A percentile compares a stretch with the other conserved stretches of the same genome.
These are phyloP conservation scores for Pyricularia sp. DNA, from an alignment of 2,329 filamentous ascomycete genomes.

Conservation along the genomic window DNA sequence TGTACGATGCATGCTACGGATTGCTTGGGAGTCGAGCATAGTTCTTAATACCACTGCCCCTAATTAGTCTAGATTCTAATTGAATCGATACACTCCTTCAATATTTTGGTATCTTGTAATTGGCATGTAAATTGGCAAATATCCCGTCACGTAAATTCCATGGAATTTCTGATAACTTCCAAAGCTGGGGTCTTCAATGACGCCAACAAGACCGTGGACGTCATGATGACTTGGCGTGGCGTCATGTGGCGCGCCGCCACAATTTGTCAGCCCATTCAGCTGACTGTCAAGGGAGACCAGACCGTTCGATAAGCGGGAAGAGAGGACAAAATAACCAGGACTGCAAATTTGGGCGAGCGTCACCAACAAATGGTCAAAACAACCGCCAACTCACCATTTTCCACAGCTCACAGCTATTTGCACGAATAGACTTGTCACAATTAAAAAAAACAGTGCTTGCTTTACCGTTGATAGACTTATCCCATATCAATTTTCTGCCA, in stretches of 20 bases:
- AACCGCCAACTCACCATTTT: no score
- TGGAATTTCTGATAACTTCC: no score
- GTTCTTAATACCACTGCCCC: not conserved
- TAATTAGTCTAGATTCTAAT: not conserved
- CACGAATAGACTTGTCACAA: no score
- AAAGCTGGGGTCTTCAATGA: not conserved
- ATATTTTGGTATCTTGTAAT: not conserved
- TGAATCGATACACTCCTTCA: not conserved
- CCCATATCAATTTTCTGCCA: no score
- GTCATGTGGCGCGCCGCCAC: not conserved
- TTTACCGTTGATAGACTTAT: no score
- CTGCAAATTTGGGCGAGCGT: no score
- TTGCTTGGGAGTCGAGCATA: not conserved
- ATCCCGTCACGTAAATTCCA: no score
- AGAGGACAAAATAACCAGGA: no score
- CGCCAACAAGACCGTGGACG: not conserved
- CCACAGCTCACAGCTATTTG: no score
- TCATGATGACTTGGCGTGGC: not conserved
- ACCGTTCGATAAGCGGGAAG: not conserved
- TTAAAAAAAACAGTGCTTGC: no score
- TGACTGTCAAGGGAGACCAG: not conserved
- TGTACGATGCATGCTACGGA: not conserved
- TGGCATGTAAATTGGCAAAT: not conserved
- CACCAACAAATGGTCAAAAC: no score
- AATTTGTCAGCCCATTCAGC: not conserved